Evolutionary conservation across 1,139 yeast species (phyloP).

Genomic region (Sugiyamaella pinicola): DNA sequence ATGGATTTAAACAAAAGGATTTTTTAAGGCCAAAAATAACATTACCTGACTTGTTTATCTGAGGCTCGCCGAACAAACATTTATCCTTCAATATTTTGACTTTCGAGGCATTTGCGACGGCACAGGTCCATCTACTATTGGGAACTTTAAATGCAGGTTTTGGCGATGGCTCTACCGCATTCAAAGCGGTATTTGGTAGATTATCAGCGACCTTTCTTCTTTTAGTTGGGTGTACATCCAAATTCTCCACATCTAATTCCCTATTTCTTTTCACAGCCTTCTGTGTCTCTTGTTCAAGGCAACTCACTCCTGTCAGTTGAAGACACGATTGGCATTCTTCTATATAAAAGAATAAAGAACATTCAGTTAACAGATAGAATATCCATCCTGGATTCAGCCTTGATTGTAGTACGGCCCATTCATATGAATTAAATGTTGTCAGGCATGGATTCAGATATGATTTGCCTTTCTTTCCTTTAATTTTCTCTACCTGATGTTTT

Average conservation of each 20-base stretch:
- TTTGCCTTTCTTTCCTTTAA: background rate
- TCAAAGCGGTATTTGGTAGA: background rate
- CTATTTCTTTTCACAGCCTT: background rate
- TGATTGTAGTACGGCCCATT: conserved; percentile 14
- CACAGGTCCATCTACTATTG: background rate
- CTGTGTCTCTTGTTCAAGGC: background rate
- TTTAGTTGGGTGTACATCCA: background rate
- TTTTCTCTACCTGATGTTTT: background rate
- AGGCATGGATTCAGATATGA: background rate
- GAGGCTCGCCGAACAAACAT: conserved; percentile 8
- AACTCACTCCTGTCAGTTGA: conserved; percentile 3
- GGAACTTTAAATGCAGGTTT: background rate
- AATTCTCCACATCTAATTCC: background rate
- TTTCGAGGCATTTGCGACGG: conserved; percentile 1
- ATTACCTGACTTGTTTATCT: background rate
- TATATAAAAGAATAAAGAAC: conserved; percentile 14
- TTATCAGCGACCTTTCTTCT: background rate
- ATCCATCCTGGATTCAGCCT: conserved; percentile 8
- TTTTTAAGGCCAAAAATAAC: conserved; percentile 20
- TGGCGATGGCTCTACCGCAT: background rate
- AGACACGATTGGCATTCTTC: background rate
- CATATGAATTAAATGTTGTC: background rate
- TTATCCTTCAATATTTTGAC: conserved; percentile 2
- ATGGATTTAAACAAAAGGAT: background rate
- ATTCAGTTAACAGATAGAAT: conserved; percentile 10